Evolutionary conservation across 345 rosid genomes (phyloP).

Genomic region (Citrus reticulata): DNA sequence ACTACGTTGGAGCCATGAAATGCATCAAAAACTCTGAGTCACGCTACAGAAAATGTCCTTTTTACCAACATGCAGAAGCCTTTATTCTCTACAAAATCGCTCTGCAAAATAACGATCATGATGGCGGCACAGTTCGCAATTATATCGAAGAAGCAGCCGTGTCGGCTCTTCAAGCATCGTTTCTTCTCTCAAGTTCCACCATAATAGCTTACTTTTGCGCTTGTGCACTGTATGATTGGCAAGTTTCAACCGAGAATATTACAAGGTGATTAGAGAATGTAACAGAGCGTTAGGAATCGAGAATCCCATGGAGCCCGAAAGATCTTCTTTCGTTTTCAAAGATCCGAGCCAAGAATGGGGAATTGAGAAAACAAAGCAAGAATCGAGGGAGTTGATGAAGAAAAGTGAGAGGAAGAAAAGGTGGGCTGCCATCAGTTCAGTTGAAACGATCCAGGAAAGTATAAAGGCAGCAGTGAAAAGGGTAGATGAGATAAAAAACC

Average conservation of each 20-base stretch:
- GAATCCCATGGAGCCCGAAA: neutral
- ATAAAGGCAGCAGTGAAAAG: neutral
- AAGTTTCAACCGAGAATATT: neutral
- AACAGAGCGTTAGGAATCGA: neutral
- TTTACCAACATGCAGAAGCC: neutral
- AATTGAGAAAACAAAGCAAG: neutral
- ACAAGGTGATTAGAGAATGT: neutral
- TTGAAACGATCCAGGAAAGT: neutral
- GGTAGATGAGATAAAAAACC: too few relatives aligned
- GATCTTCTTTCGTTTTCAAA: neutral
- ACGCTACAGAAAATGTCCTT: neutral
- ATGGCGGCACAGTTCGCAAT: neutral
- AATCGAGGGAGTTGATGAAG: neutral
- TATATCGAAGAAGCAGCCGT: neutral
- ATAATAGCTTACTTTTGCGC: neutral
- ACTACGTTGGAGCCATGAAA: neutral
- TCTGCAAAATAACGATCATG: too few relatives aligned
- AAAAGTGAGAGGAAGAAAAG: neutral
- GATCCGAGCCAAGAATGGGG: neutral
- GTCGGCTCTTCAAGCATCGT: neutral
- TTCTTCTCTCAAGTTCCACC: neutral
- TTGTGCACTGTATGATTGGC: neutral
- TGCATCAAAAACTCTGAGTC: neutral
- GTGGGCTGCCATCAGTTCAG: neutral
- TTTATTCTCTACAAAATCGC: too few relatives aligned